These are phyloP conservation scores for Amphirosellinia nigrospora DNA, from an alignment of 495 filamentous ascomycete species.

Conservation along the genomic window DNA sequence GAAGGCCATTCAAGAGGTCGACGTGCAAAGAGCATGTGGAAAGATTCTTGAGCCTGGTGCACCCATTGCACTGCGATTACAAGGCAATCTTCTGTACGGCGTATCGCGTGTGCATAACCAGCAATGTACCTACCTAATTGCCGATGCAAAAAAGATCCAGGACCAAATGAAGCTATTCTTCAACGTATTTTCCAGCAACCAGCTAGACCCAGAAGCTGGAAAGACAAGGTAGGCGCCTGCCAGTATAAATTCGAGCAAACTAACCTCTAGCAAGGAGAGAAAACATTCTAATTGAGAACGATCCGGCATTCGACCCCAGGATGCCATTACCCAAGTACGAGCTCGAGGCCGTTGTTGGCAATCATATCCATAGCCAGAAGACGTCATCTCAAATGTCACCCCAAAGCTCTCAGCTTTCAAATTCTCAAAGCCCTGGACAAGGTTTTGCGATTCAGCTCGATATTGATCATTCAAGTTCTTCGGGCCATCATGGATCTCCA, in stretches of 20 bases:
- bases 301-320: slow-evolving; percentile 84
- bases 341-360: slow-evolving; percentile 52
- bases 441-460: slow-evolving; percentile 32
- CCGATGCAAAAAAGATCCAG: slow-evolving; percentile 79
- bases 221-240: slow-evolving; percentile 65
- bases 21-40: slow-evolving; percentile 83
- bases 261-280: slow-evolving; percentile 63
- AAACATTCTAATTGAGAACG: slow-evolving; percentile 79
- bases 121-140: slow-evolving; percentile 84
- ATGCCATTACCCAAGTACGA: slow-evolving; percentile 62
- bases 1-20: slow-evolving; percentile 88
- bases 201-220: slow-evolving; percentile 73
- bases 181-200: slow-evolving; percentile 51
- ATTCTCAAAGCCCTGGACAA: slow-evolving; percentile 20
- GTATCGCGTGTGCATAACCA: slow-evolving; percentile 83
- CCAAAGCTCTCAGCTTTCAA: slow-evolving; percentile 23
- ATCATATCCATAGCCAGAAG: slow-evolving; percentile 47
- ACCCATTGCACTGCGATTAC: slow-evolving; percentile 89
- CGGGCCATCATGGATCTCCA: slow-evolving; percentile 23
- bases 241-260: neutral
- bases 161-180: slow-evolving; percentile 71
- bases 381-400: slow-evolving; percentile 55
- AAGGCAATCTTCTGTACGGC: slow-evolving; percentile 88
- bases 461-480: slow-evolving; percentile 28
- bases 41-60: slow-evolving; percentile 84